Base-by-base conservation (phyloP, 1,284 basidiomycete species). In the Malassezia caprae region DNA sequence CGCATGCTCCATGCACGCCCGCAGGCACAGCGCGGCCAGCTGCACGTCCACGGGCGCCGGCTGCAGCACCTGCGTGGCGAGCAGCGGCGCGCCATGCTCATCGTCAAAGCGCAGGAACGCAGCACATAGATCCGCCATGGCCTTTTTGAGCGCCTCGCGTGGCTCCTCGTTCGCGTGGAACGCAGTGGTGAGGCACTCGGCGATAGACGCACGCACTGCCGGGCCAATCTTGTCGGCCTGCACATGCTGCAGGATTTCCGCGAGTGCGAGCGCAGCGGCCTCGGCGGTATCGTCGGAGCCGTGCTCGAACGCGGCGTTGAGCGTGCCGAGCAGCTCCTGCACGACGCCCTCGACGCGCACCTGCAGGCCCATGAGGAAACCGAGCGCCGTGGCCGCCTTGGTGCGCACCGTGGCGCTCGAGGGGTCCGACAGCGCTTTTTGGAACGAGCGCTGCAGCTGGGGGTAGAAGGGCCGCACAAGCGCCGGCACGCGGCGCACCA, bases 401-500 rank as follows among this genome's bases (percentile, higher is more conserved):
- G 78, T 84, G 48, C 93, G 83, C 26, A 98, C 90, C 17, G 82
- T 83, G 2, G 81, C 78, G 63, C 87, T 88, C 1, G 85, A 81
- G 0, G 85, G 77, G 74, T 98, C 93, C 56, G 84, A 82, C 0
- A 87, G 82, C 34, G 89, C 88, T 77, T 98, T 98, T 76, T 96
- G 86, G 72, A 98, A 98, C 51, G 90, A 96, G 35, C 93, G 82
- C 73, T 96, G 93, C 32, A 98, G 78, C 73, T 98, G 93, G 2
- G 93, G 94, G 80, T 96, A 96, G 84, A 98, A 98, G 0, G 93
- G 91, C 73, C 90, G 90, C 62, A 96, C 89, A 63, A 94, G 88
- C 19, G 81, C 79, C 0, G 93, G 90, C 19, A 96, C 69, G 87
- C 63, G 61, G n/a, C 56, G 58, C 32, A 74, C 61, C 60, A 68